Evolutionary conservation across 306 rosid genomes (phyloP), one percentile per base, ranked within the genome.

Genomic region (Macrotyloma uniflorum): DNA sequence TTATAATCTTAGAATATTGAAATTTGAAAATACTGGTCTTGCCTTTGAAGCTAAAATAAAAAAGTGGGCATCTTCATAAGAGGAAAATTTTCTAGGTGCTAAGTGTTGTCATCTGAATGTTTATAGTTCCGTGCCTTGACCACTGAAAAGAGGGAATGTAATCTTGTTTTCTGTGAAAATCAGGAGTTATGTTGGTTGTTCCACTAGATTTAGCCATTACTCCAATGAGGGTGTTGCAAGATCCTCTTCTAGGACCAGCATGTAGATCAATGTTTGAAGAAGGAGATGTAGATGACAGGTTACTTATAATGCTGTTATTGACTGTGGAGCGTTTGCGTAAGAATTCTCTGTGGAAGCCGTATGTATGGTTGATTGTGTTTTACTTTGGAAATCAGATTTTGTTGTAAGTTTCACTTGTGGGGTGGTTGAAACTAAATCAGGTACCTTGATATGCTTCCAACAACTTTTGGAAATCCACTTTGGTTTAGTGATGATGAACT

Each of bases 201-300:
- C 98, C 97, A 35, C 85, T 95, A 24, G 90, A 90, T 84, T 85
- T 95, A 65, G 96, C 98, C 65, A 93, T 95, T 74, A 93, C 99
- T 79, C 99, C 99, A 4, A 95, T 95, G 99, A 86, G 98, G 84
- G 99, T 93, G 45, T 78, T 95, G 90, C 97, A 95, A 93, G 97
- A 95, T 78, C 90, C 97, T 77, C 85, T 91, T 77, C 70, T 91
- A 62, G 98, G 99, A 51, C 87, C 96, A 18, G 98, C 89, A 81
- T 93, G 99, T 78, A 89, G 93, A 72, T 91, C 90, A 74, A 83
- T 91, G 98, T 89, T 89, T 82, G 93, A 88, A 84, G 99, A 93
- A 85, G 97, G 94, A 77, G 97, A 93, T 72, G 97, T 93, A 20
- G 99, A 95, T 85, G 99, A 95, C 82, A 86, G 97, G 83, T 89